These are phyloP conservation scores for Erodium trifolium DNA, from an alignment of 441 rosid species.

Conservation along the genomic window DNA sequence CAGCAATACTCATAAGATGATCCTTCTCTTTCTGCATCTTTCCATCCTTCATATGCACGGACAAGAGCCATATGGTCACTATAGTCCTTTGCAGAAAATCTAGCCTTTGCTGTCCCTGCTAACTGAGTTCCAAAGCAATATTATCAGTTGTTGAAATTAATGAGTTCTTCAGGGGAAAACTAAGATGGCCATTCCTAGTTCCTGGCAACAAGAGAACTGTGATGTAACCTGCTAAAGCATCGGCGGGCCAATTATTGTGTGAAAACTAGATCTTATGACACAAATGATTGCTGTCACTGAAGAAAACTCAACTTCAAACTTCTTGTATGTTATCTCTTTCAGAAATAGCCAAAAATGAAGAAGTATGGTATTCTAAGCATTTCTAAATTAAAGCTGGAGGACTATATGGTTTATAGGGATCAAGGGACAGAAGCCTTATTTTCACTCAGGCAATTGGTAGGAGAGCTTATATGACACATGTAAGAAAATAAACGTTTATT, in stretches of 20 bases:
- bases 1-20: slow-evolving; percentile 96
- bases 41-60: slow-evolving; percentile 99
- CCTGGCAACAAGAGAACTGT: slow-evolving; percentile 9
- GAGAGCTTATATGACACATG: background rate
- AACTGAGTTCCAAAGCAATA: slow-evolving; percentile 40
- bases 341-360: slow-evolving; percentile 1
- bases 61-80: slow-evolving; percentile 99
- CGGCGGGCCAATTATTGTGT: background rate
- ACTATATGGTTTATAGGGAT: background rate
- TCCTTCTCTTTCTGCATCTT: slow-evolving; percentile 93
- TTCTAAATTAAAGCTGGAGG: background rate
- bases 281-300: background rate
- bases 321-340: background rate
- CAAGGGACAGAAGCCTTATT: background rate
- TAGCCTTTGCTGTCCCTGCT: slow-evolving; percentile 92
- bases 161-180: slow-evolving; percentile 7
- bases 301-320: background rate
- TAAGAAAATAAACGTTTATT: background rate
- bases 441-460: background rate
- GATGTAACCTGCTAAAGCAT: background rate
- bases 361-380: background rate
- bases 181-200: slow-evolving; percentile 5
- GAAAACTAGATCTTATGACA: slow-evolving; percentile 1
- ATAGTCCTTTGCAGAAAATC: slow-evolving; percentile 95
- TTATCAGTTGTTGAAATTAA: background rate